Evolutionary conservation across 805 yeast genomes (phyloP), one percentile per base, ranked within the genome.

Genomic region (Candida hispaniensis): DNA sequence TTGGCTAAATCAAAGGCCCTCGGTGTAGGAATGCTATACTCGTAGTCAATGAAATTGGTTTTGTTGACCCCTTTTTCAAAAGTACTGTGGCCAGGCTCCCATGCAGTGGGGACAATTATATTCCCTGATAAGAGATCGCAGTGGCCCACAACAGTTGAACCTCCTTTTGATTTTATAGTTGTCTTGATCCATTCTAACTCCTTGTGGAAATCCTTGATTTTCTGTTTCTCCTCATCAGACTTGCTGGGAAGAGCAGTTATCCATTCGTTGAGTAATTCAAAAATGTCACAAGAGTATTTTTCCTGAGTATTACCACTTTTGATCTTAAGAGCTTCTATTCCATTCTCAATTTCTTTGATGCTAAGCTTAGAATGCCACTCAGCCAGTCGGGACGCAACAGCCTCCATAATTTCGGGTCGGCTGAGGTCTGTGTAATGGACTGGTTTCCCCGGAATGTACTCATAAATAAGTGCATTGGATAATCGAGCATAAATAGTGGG

Each of bases 1-100:
- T 91, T 86, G 8, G 91, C 93, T 34, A 91, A 69, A 54, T 91
- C 98, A 52, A 68, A 83, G 2, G 93, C 94, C 3, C 94, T 82
- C 25, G 77, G 67, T 48, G 86, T 88, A 7, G 94, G 75, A 3
- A 94, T 96, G 1, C 94, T 74, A 54, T 88, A 91, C 59, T 91
- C 98, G 54, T 91, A 91, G 55, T 91, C 98, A 47, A 91, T 91
- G 83, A 86, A 38, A 28, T 43, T 24, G 16, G 46, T 47, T 18
- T 43, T 38, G 13, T 30, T 18, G 26, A n/a, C 22, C 22, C 10
- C n/a, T 9, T 8, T 19, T 19, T 19, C 8, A 15, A 34, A 20
- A 4, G 29, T 13, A 10, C 27, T 14, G 20, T 33, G 17, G 21
- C 14, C 18, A 2, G 34, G 43, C 5, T 26, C 12, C 33, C 26